Base-by-base conservation (phyloP, 768 basidiomycete genomes). In the Hirschioporus abietinus region DNA sequence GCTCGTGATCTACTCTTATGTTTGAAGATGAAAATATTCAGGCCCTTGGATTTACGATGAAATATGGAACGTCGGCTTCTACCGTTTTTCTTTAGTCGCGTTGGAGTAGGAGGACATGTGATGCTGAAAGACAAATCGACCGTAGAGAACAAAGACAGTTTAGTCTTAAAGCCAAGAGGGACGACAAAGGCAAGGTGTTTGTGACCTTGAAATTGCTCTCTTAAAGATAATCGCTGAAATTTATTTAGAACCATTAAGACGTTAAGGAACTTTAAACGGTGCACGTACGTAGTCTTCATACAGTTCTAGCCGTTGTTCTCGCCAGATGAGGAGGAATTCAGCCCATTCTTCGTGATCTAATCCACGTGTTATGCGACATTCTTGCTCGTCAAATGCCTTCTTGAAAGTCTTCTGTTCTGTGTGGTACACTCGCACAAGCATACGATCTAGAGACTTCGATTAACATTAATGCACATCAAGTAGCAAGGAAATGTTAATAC, bases 271-370 rank as follows among this genome's bases (percentile, higher is more conserved):
- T 52, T 6, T 20, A 52, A 27, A n/a, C 63, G 25, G 58, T 17
- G 58, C 23, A 78, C 88, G 67, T 70, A 95, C 95, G 81, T 92
- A 87, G 71, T 95, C 90, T 64, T 88, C 84, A 73, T 96, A 97
- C 23, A 98, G 77, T 74, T 98, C 95, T 57, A 98, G 76, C 63
- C 83, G 79, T 68, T 88, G 84, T 67, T 83, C 86, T 57, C 92
- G 84, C 91, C 94, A 97, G 10, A 88, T 88, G 0, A 96, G 94
- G 67, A 96, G 79, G 71, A 89, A 94, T 74, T 98, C 96, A 34
- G 84, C 85, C 84, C 90, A 90, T 27, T 86, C 84, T 71, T 90
- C 87, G 66, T 82, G 86, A 25, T 81, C 78, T 17, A 93, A 73
- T 66, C 88, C 77, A 35, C 85, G 80, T 3, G 88, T 85, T 24